phyloP scores from a whole-genome alignment of 1,284 basidiomycete genomes.

The Farysia itapuensis region DNA sequence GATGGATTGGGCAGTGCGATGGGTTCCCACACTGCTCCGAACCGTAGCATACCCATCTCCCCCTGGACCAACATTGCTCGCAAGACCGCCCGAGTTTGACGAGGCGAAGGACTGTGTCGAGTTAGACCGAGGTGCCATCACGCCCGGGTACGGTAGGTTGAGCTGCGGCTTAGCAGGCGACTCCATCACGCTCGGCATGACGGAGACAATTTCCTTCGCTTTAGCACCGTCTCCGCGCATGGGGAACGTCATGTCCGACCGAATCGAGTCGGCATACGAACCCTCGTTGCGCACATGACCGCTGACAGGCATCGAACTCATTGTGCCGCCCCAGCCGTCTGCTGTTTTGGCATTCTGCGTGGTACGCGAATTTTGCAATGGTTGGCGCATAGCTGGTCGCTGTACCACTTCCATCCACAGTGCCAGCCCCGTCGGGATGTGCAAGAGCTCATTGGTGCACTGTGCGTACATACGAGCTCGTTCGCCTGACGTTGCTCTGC shows the following conservation, averaged over 20 bases:
- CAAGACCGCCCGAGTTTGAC: background rate
- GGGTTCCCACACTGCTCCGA: too few relatives aligned
- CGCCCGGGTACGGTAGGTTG: constrained; percentile 43
- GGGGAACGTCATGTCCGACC: constrained; percentile 52
- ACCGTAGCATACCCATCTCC: background rate
- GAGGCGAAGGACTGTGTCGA: constrained; percentile 21
- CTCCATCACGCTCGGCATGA: constrained; percentile 33
- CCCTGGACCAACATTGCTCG: background rate
- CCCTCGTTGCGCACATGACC: constrained; percentile 30
- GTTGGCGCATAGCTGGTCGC: constrained; percentile 32
- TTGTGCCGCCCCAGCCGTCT: constrained; percentile 9
- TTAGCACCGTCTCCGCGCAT: constrained; percentile 52
- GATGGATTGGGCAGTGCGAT: background rate
- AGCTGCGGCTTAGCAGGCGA: constrained; percentile 16
- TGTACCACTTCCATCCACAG: constrained; percentile 45
- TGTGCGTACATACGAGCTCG: constrained; percentile 43
- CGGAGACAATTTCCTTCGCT: constrained; percentile 45
- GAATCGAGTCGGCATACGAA: constrained; percentile 44
- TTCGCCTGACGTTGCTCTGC: constrained; percentile 41
- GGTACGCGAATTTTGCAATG: constrained; percentile 13
- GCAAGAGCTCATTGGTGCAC: constrained; percentile 45
- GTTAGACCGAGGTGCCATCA: constrained; percentile 16
- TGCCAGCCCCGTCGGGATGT: constrained; percentile 31
- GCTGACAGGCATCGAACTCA: constrained; percentile 10
- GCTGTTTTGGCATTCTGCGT: constrained; percentile 1